Evolutionary conservation across 192 early-diverging fungal species (phyloP).

Genomic region (Coemansia sp.): DNA sequence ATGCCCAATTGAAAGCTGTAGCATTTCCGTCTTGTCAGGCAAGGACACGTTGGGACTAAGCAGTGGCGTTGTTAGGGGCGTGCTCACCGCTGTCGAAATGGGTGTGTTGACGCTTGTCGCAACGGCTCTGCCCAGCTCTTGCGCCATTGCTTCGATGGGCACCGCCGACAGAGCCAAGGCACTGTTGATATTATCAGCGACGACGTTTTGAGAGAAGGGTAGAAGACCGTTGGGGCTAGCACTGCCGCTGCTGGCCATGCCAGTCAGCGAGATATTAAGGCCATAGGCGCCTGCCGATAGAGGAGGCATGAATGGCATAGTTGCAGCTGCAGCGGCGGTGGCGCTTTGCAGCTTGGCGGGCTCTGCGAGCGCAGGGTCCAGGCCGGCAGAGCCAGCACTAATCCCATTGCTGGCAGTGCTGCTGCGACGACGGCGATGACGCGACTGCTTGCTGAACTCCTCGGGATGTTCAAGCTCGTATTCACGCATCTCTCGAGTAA

Average conservation of each 20-base stretch:
- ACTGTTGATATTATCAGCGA: background rate
- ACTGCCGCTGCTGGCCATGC: background rate
- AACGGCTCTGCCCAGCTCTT: conserved; percentile 1
- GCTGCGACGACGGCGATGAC: conserved; percentile 32
- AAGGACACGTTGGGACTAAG: conserved; percentile 12
- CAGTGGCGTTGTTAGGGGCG: conserved; percentile 19
- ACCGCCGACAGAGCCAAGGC: background rate
- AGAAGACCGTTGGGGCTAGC: conserved; percentile 2
- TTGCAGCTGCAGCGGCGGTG: background rate
- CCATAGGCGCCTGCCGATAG: background rate
- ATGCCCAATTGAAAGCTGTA: conserved; percentile 4
- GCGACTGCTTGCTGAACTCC: conserved; percentile 20
- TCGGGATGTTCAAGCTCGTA: conserved; percentile 43
- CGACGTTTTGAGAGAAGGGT: background rate
- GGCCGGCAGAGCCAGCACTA: background rate
- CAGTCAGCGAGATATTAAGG: conserved; percentile 27
- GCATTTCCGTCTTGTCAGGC: conserved; percentile 13
- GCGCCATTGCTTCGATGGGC: conserved; percentile 4
- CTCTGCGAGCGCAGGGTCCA: background rate
- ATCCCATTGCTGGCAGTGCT: conserved; percentile 19
- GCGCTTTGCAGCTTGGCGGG: conserved; percentile 6
- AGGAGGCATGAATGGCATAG: background rate
- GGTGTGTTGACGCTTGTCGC: conserved; percentile 18
- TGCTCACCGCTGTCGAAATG: conserved; percentile 21
- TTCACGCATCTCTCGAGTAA: conserved; percentile 39